phyloP scores from a whole-genome alignment of 495 filamentous ascomycete genomes.

The Penicillium robsamsonii region DNA sequence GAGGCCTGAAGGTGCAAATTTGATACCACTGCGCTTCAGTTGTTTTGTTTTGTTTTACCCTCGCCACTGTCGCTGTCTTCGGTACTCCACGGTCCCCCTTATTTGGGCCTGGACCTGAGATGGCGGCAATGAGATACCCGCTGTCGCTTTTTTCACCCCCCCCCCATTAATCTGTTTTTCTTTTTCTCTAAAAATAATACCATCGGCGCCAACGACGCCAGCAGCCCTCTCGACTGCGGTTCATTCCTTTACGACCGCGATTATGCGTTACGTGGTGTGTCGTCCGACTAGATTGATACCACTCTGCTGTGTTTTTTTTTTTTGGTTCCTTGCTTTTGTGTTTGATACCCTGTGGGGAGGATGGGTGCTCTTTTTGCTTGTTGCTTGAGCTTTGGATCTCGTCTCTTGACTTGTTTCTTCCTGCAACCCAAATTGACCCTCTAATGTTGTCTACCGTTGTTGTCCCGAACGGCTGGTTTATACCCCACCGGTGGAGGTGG shows the following conservation, averaged over 20 bases:
- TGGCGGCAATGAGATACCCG: slow-evolving; percentile 38
- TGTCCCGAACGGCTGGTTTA: slow-evolving; percentile 19
- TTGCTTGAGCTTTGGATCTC: slow-evolving; percentile 6
- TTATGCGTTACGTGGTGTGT: slow-evolving; percentile 42
- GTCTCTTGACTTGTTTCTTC: slow-evolving; percentile 19
- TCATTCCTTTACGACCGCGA: slow-evolving; percentile 42
- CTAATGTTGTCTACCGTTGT: slow-evolving; percentile 28
- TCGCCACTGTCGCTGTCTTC: slow-evolving; percentile 27
- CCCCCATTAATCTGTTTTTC: slow-evolving; percentile 1
- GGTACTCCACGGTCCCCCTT: background rate
- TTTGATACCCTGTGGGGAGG: slow-evolving; percentile 43
- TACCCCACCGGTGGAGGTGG: slow-evolving; percentile 21
- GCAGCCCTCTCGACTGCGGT: slow-evolving; percentile 22
- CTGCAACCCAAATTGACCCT: slow-evolving; percentile 18
- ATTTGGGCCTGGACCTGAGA: slow-evolving; percentile 8
- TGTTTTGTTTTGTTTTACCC: slow-evolving; percentile 27
- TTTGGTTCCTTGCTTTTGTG: slow-evolving; percentile 30
- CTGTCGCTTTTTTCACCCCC: slow-evolving; percentile 30
- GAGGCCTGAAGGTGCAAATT: slow-evolving; percentile 24
- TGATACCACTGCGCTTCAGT: slow-evolving; percentile 26
- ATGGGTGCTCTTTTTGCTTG: slow-evolving; percentile 24
- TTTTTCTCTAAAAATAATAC: slow-evolving; percentile 19
- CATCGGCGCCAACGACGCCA: slow-evolving; percentile 17
- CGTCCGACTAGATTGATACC: slow-evolving; percentile 55
- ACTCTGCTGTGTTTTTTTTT: slow-evolving; percentile 33